Percentiles rank a stretch among this genome's conserved stretches.
These are phyloP conservation scores for Beauveria varroae DNA, from an alignment of 2,329 filamentous ascomycete genomes.

Conservation along the genomic window DNA sequence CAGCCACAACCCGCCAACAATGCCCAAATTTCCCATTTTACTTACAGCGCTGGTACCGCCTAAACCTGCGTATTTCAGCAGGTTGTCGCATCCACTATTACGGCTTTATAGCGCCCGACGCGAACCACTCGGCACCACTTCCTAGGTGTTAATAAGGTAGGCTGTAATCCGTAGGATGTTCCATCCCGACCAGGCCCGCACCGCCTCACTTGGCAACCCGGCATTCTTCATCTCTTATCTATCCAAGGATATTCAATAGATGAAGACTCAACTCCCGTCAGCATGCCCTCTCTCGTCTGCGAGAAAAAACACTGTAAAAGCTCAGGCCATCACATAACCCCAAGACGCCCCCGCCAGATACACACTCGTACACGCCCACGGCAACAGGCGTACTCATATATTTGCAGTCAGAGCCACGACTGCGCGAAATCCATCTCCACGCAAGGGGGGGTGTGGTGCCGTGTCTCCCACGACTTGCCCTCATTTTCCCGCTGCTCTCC, in stretches of 20 bases:
- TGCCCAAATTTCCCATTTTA: background rate
- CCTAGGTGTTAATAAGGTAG: no score
- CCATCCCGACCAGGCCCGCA: background rate
- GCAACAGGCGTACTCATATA: background rate
- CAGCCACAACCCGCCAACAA: no score
- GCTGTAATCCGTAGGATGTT: background rate
- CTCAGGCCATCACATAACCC: background rate
- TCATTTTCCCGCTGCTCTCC: background rate
- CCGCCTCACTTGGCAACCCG: background rate
- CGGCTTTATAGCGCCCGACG: background rate
- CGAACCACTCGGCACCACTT: background rate
- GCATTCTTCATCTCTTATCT: background rate
- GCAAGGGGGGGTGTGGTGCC: background rate
- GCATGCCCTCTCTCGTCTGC: no score
- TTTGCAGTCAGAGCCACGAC: conserved; percentile 8
- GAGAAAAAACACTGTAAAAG: background rate
- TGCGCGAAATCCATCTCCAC: conserved; percentile 1
- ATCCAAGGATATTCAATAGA: no score
- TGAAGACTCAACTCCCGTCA: no score
- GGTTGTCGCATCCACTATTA: background rate
- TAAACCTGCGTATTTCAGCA: background rate
- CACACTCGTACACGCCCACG: background rate
- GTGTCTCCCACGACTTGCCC: background rate
- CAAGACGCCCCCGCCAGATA: background rate
- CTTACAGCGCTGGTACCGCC: background rate